Evolutionary conservation across 108 stramenopile species (phyloP).

Genomic region (Pseudonitzschia delicatissima): DNA sequence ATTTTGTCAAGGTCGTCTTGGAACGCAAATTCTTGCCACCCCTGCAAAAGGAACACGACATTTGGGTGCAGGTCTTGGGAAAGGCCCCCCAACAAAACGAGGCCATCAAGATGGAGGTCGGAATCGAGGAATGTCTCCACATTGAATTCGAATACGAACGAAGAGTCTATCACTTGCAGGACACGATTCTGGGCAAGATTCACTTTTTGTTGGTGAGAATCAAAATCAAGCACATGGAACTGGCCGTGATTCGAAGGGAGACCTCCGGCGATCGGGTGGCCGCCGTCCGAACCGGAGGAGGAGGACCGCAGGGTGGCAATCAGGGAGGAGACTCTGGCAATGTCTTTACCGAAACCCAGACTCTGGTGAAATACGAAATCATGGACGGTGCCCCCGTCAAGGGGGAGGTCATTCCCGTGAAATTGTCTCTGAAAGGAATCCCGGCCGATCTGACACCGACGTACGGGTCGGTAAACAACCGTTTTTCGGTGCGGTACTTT

Average conservation of each 20-base stretch:
- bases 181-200: constrained; percentile 95
- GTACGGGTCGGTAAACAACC: constrained; percentile 89
- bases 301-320: constrained; percentile 12
- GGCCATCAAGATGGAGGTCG: constrained; percentile 99
- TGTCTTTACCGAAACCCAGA: constrained; percentile 95
- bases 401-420: constrained; percentile 87
- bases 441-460: constrained; percentile 99
- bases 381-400: constrained; percentile 99
- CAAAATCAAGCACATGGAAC: constrained; percentile 99
- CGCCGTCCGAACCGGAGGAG: constrained; percentile 35
- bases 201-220: constrained; percentile 97
- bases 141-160: constrained; percentile 99
- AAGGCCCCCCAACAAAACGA: constrained; percentile 73
- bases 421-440: constrained; percentile 82
- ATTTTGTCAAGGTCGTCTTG: constrained; percentile 91
- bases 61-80: constrained; percentile 82
- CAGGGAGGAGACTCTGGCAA: constrained; percentile 43
- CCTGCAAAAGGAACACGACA: constrained; percentile 86
- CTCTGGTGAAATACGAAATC: constrained; percentile 96
- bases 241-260: constrained; percentile 96
- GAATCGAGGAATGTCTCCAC: constrained; percentile 99
- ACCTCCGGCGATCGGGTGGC: constrained; percentile 82
- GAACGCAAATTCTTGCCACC: constrained; percentile 87
- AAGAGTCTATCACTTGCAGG: constrained; percentile 86
- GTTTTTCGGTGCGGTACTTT: constrained; percentile 96